phyloP scores from a whole-genome alignment of 2,329 filamentous ascomycete species.

The Fusarium coffeatum region DNA sequence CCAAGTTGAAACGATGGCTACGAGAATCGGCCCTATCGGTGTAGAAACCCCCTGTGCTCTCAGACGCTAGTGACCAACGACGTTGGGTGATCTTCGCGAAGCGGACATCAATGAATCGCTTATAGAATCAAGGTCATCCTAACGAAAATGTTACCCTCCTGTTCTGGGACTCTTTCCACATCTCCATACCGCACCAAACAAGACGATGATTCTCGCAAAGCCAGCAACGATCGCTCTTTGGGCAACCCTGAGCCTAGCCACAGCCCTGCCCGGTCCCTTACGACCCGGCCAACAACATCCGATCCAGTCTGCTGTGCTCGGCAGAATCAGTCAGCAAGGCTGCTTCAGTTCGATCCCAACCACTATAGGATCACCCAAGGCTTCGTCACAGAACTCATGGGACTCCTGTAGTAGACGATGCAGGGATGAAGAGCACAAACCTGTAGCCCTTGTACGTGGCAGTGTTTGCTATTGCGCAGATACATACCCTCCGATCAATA shows the following conservation, averaged over 20 bases:
- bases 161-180: not conserved
- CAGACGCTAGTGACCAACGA: not conserved
- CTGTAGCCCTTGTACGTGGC: not conserved
- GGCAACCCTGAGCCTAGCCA: not conserved
- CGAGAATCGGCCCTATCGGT: not conserved
- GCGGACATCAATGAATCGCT: not conserved
- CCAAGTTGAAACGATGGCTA: not conserved
- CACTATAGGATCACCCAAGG: not conserved
- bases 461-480: not conserved
- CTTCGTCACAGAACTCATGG: not conserved
- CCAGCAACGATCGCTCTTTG: not conserved
- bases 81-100: not conserved
- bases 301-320: not conserved
- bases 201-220: not conserved
- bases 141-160: not conserved
- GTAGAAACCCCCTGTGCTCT: not conserved
- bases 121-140: not conserved
- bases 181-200: not conserved
- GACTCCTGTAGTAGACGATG: not conserved
- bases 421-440: not conserved
- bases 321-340: not conserved
- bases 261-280: not conserved
- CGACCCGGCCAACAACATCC: not conserved
- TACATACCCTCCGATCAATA: not conserved
- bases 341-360: not conserved